Evolutionary conservation across 129 eudicot species (phyloP).

Genomic region (Chrysanthemum lavandulifolium): DNA sequence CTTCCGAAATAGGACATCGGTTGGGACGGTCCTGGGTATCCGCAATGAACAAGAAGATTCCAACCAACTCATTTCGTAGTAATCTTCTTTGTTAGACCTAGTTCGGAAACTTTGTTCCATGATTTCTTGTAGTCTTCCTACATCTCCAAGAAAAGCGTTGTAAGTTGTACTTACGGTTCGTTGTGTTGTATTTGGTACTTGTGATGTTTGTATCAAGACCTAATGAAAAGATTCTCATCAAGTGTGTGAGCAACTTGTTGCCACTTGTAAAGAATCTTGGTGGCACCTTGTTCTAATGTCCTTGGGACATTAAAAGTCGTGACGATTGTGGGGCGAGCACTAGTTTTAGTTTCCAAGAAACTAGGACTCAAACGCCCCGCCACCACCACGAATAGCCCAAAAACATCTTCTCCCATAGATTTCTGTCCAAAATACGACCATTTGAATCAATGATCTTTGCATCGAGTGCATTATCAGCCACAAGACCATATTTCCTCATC

Average conservation of each 20-base stretch:
- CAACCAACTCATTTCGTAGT: conserved; percentile 16
- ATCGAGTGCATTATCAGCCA: conserved; percentile 11
- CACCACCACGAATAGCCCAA: conserved; percentile 19
- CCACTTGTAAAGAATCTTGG: no score
- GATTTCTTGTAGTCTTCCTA: conserved; percentile 6
- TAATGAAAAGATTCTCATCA: conserved; percentile 17
- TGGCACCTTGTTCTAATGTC: no score
- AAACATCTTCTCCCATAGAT: conserved; percentile 15
- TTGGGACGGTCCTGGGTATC: conserved; percentile 14
- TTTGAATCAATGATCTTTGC: conserved; percentile 10
- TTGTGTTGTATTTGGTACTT: no score
- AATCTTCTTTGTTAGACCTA: conserved; percentile 12
- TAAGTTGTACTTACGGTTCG: no score
- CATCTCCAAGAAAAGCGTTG: conserved; percentile 13
- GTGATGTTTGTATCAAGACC: conserved; percentile 1
- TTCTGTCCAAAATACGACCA: conserved; percentile 7
- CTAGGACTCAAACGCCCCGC: conserved; percentile 3
- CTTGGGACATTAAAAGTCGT: conserved; percentile 4
- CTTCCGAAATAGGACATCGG: neutral
- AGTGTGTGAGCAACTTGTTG: no score
- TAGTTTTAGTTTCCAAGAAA: conserved; percentile 23
- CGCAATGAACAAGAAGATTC: conserved; percentile 12
- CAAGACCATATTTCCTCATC: conserved; percentile 21
- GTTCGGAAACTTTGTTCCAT: conserved; percentile 13
- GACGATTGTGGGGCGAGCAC: conserved; percentile 14